Conservation (phyloP, 2,329 filamentous ascomycete species). For the Alternaria solani region DNA sequence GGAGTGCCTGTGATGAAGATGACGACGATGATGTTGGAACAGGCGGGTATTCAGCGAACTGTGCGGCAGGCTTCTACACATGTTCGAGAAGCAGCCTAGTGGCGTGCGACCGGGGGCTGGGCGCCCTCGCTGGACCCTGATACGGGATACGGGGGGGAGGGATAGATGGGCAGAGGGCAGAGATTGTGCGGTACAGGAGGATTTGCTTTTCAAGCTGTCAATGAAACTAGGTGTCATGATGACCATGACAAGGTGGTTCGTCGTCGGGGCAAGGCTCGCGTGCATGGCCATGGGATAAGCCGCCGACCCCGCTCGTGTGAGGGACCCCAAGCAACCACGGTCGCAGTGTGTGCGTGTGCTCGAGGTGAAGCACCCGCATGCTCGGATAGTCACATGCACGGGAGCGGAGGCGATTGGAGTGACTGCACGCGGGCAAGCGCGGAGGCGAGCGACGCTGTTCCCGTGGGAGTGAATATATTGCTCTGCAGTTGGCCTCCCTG, state of each 20-base stretch:
- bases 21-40: conserved; percentile 24
- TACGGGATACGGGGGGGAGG: background rate
- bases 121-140: conserved; percentile 1
- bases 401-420: background rate
- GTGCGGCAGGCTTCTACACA: conserved; percentile 40
- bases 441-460: background rate
- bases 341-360: background rate
- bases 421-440: background rate
- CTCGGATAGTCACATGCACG: conserved; percentile 19
- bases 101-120: conserved; percentile 10
- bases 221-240: background rate
- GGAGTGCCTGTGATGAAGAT: conserved; percentile 22
- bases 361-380: conserved; percentile 16
- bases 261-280: background rate
- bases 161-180: conserved; percentile 7
- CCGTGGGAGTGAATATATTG: too few relatives aligned
- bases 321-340: background rate
- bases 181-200: background rate
- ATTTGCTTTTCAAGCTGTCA: background rate
- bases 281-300: background rate
- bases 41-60: conserved; percentile 18
- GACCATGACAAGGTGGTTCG: background rate
- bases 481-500: background rate
- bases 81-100: conserved; percentile 33
- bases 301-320: conserved; percentile 15